These are phyloP conservation scores for Diaporthe citrichinensis DNA, from an alignment of 2,329 filamentous ascomycete species.

Conservation along the genomic window DNA sequence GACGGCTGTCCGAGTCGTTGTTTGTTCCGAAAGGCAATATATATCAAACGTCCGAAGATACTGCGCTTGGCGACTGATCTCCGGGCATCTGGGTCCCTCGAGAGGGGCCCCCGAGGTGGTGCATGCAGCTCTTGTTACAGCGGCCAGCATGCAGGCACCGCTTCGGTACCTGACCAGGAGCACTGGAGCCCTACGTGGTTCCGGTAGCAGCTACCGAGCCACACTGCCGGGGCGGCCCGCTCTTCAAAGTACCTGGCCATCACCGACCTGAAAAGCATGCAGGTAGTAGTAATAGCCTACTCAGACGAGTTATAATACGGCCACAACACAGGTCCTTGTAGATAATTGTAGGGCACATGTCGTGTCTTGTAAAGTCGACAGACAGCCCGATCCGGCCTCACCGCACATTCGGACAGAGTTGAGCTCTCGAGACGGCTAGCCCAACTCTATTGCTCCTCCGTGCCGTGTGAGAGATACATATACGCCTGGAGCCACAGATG, in stretches of 20 bases:
- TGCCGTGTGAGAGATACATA: background rate
- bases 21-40: constrained; percentile 19
- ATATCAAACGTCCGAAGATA: constrained; percentile 28
- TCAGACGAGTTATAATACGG: background rate
- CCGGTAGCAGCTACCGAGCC: constrained; percentile 41
- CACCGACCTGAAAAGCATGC: background rate
- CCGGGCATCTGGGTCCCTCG: constrained; percentile 27
- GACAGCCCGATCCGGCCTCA: background rate
- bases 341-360: background rate
- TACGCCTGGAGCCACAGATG: background rate
- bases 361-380: constrained; percentile 4
- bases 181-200: constrained; percentile 24
- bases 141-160: constrained; percentile 12
- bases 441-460: constrained; percentile 18
- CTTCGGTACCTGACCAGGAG: constrained; percentile 20
- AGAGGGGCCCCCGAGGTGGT: constrained; percentile 19
- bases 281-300: constrained; percentile 7
- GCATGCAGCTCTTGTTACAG: constrained; percentile 29
- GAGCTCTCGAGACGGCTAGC: constrained; percentile 20
- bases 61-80: constrained; percentile 18
- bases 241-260: constrained; percentile 29
- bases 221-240: constrained; percentile 41
- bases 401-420: constrained; percentile 16
- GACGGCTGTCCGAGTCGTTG: constrained; percentile 7
- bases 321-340: background rate